Percentiles rank a stretch among this genome's conserved stretches.
Evolutionary conservation across 495 filamentous ascomycete species (phyloP).

Genomic region (Tuber magnatum): DNA sequence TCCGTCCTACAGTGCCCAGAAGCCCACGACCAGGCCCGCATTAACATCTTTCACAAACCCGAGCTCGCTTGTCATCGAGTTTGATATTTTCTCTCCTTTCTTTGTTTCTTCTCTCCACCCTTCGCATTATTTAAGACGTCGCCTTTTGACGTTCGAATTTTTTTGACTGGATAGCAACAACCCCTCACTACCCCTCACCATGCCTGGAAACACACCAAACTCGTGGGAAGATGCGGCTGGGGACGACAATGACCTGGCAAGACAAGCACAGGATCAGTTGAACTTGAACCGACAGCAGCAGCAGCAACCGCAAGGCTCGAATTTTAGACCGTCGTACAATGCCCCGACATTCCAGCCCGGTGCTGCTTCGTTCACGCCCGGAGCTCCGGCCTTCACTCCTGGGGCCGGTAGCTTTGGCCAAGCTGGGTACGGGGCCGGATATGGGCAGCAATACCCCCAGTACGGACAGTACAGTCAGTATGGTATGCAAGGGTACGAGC

Average conservation of each 20-base stretch:
- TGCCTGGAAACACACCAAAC: slow-evolving; percentile 72
- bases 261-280: slow-evolving; percentile 69
- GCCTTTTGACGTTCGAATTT: background rate
- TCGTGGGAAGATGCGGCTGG: slow-evolving; percentile 93
- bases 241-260: slow-evolving; percentile 76
- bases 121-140: background rate
- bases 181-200: slow-evolving; percentile 46
- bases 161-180: slow-evolving; percentile 15
- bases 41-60: background rate
- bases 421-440: slow-evolving; percentile 49
- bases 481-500: slow-evolving; percentile 38
- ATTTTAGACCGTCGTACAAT: slow-evolving; percentile 34
- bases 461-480: slow-evolving; percentile 45
- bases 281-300: slow-evolving; percentile 52
- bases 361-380: slow-evolving; percentile 72
- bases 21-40: background rate
- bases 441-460: slow-evolving; percentile 53
- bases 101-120: background rate
- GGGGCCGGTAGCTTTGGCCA: slow-evolving; percentile 56
- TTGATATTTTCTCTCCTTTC: background rate
- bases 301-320: slow-evolving; percentile 41
- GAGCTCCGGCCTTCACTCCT: slow-evolving; percentile 68
- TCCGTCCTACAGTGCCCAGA: background rate
- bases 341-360: slow-evolving; percentile 59
- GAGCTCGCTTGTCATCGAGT: background rate